Evolutionary conservation across 2,329 filamentous ascomycete genomes (phyloP).

Genomic region (Claviceps fusiformis): DNA sequence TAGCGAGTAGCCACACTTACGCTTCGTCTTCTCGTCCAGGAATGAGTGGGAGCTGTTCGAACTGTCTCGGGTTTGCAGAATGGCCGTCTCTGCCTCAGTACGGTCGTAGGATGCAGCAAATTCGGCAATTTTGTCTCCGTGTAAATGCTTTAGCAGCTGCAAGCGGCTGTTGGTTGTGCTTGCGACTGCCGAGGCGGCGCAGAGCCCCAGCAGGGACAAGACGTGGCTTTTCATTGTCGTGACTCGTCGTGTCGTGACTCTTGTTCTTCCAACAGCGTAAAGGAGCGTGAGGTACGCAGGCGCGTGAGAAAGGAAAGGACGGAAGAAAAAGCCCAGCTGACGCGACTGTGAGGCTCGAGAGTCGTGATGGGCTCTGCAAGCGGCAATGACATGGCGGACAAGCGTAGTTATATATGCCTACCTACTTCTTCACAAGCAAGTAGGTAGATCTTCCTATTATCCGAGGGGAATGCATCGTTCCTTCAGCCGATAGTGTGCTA

Average conservation of each 20-base stretch:
- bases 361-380: not conserved
- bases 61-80: not conserved
- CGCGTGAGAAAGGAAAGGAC: not conserved
- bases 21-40: conserved; percentile 9
- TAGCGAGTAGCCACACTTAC: conserved; percentile 7
- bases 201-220: conserved; percentile 2
- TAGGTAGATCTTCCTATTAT: no score
- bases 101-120: not conserved
- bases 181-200: not conserved
- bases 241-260: not conserved
- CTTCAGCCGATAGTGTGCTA: not conserved
- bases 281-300: not conserved
- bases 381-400: not conserved
- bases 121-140: not conserved
- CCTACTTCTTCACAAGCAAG: no score
- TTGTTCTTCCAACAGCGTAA: not conserved
- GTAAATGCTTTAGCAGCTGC: not conserved
- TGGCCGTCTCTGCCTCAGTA: not conserved
- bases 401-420: not conserved
- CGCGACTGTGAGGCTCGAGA: not conserved
- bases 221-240: not conserved
- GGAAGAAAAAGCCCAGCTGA: not conserved
- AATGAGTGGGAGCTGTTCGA: conserved; percentile 1
- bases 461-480: not conserved
- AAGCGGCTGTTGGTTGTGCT: not conserved